Evolutionary conservation across 257 asterid species (phyloP).

Genomic region (Ballota nigra): DNA sequence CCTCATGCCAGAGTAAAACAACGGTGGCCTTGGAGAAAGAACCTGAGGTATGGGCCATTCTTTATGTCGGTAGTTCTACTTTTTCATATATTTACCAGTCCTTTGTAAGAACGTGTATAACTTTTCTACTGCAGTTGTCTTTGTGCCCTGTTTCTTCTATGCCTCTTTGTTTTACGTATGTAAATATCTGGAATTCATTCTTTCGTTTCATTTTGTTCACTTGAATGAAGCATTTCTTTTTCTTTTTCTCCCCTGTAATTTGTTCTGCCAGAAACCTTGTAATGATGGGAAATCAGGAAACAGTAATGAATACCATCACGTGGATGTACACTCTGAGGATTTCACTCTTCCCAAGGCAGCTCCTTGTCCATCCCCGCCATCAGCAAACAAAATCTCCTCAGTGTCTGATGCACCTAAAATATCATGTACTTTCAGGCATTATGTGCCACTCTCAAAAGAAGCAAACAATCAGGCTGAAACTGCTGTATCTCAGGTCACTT

Average conservation of each 20-base stretch:
- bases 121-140: constrained; percentile 11
- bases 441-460: constrained; percentile 44
- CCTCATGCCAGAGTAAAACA: constrained; percentile 40
- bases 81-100: not conserved
- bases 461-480: constrained; percentile 41
- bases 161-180: constrained; percentile 1
- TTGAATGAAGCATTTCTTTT: constrained; percentile 17
- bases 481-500: constrained; percentile 52
- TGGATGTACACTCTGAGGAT: constrained; percentile 42
- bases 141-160: constrained; percentile 8
- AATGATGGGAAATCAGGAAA: constrained; percentile 46
- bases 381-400: constrained; percentile 33
- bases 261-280: constrained; percentile 44
- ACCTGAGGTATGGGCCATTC: constrained; percentile 55
- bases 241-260: not conserved
- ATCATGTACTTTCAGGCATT: constrained; percentile 49
- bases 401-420: constrained; percentile 35
- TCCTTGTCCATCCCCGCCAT: constrained; percentile 36
- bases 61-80: not conserved
- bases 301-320: constrained; percentile 36
- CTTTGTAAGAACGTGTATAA: not conserved
- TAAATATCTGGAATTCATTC: not conserved
- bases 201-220: constrained; percentile 3
- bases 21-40: constrained; percentile 54
- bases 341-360: constrained; percentile 38